Base-by-base conservation (phyloP, 1,284 basidiomycete genomes). In the Marasmius oreades region DNA sequence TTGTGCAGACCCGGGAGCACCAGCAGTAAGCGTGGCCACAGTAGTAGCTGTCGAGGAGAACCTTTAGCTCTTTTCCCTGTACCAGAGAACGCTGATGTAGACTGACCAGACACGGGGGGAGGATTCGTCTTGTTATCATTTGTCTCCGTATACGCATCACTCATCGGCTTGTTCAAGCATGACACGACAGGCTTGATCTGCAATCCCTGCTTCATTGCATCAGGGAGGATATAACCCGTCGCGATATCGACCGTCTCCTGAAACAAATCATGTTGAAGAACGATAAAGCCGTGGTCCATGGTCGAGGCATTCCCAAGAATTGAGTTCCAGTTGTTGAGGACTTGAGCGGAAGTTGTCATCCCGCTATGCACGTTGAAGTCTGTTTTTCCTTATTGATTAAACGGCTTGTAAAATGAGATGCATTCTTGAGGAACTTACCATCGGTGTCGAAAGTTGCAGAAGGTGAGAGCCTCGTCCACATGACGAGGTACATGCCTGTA, bases 351-450 rank as follows among this genome's bases (percentile, higher is more conserved):
- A 20, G 78, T 80, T 26, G 81, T 80, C 12, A 73, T 65, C 50
- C 91, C 92, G 51, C 82, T 80, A 42, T 82, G 76, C 60, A 93
- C 85, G 70, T 89, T 79, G 77, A 90, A 92, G 73, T 94, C 87
- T 85, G 56, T 2, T 42, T 20, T 18, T 42, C 59, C 18, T 34
- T 52, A 61, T 44, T 62, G 57, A 55, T 34, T 53, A 31, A n/a
- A 48, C 11, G 37, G 31, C 24, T 36, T 14, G 45, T n/a, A n/a
- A 52, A 33, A 57, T 3, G 45, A n/a, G 7, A 28, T 7, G 39
- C n/a, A 20, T 42, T 6, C 20, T 16, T 7, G 39, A 42, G n/a
- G n/a, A 18, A 66, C 72, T 61, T 56, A 82, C 85, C 85, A 51
- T 75, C 78, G 11, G 86, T 88, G 59, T 89, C 86, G 63, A 86